These are phyloP conservation scores for Phragmites australis DNA, from an alignment of 176 grass and related monocot species.

Conservation along the genomic window DNA sequence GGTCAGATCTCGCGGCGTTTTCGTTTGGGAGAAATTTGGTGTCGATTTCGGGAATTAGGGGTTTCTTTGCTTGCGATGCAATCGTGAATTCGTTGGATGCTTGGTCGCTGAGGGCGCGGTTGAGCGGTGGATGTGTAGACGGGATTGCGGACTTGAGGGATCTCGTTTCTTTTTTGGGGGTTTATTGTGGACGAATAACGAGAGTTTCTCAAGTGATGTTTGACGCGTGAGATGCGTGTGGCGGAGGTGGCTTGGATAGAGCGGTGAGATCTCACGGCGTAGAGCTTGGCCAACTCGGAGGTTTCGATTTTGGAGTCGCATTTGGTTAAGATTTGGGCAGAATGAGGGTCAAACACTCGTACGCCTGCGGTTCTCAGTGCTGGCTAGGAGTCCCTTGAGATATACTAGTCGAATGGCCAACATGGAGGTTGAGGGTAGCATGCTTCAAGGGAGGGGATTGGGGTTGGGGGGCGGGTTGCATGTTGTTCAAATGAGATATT, in stretches of 20 bases:
- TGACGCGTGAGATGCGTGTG: background rate
- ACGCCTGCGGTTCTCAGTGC: background rate
- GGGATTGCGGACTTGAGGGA: background rate
- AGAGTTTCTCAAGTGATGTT: background rate
- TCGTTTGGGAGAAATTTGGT: background rate
- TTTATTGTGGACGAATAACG: background rate
- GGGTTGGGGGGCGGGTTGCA: too few species aligned
- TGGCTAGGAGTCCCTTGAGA: background rate
- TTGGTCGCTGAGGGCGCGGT: background rate
- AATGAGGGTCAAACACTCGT: background rate
- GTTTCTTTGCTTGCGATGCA: background rate
- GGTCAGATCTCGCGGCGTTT: conserved; percentile 32
- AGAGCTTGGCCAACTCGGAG: background rate
- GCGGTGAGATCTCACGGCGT: background rate
- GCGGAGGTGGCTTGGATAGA: background rate
- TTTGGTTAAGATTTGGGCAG: background rate
- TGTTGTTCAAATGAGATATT: background rate
- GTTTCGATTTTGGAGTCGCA: background rate
- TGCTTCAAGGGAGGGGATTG: background rate
- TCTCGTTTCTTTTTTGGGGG: background rate
- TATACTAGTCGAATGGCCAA: background rate
- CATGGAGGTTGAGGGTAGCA: background rate
- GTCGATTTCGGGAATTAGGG: background rate
- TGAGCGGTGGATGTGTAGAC: background rate
- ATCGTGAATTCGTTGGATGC: background rate